A percentile compares a stretch with the other conserved stretches of the same genome.
Conservation (phyloP, 768 basidiomycete genomes). For the Fistulinella prunicolor region DNA sequence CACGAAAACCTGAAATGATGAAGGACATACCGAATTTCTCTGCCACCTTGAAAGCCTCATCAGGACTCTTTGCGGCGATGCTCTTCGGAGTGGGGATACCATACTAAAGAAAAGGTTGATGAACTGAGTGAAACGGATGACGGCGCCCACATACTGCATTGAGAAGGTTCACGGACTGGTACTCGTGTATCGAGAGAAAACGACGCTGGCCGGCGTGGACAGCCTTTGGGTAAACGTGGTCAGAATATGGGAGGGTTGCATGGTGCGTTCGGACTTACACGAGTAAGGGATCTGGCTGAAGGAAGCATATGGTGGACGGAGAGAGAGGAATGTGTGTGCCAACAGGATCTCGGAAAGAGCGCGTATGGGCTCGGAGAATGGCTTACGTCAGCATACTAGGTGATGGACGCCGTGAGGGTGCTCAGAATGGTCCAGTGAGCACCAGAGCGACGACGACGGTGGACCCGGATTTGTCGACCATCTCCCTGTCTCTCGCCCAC, state of each 20-base stretch:
- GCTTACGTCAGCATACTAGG: constrained; percentile 46
- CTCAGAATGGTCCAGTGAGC: constrained; percentile 13
- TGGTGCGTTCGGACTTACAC: constrained; percentile 40
- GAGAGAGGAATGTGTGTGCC: constrained; percentile 13
- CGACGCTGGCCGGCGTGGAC: constrained; percentile 82
- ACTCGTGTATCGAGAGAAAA: constrained; percentile 95
- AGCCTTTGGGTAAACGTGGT: constrained; percentile 37
- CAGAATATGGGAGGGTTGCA: neutral
- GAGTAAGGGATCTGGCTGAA: constrained; percentile 59
- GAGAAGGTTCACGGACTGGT: constrained; percentile 92
- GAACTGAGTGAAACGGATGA: neutral
- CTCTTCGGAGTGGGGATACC: constrained; percentile 94
- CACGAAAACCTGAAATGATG: neutral
- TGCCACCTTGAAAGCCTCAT: constrained; percentile 88
- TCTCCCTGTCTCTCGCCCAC: constrained; percentile 75
- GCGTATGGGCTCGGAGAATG: constrained; percentile 15
- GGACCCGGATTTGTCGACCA: constrained; percentile 32
- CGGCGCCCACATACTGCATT: constrained; percentile 65
- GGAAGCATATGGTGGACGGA: constrained; percentile 54
- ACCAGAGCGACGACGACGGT: constrained; percentile 84
- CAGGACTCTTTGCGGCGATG: constrained; percentile 77
- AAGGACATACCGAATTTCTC: constrained; percentile 72
- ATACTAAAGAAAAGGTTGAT: constrained; percentile 55
- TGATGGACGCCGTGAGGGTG: neutral
- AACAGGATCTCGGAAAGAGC: constrained; percentile 12